Base-by-base conservation (phyloP, 2,329 filamentous ascomycete genomes). In the Monascus ruber region DNA sequence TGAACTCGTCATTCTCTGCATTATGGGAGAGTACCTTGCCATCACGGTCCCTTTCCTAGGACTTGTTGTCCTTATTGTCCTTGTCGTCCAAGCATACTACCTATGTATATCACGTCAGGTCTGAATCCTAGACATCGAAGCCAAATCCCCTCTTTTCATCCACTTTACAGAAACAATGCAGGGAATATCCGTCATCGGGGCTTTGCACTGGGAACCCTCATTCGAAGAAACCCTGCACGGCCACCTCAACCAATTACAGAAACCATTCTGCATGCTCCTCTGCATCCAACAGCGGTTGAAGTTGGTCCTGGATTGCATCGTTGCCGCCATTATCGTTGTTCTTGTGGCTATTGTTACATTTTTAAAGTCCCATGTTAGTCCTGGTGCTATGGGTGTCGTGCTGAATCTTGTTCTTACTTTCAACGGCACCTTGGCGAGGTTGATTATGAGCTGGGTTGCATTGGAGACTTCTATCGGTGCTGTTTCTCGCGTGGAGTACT, bases 381-480 rank as follows among this genome's bases (percentile, higher is more conserved):
- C 61, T 4, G 65, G 62, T 25, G 61, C 60, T 34, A 58, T 69
- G 6, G 69, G 67, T 39, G 54, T 71, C 10, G 65, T 65, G 1
- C 47, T 72, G 17, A 51, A 66, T 24, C 66, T 66, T 36, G 58
- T 70, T 25, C 58, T 71, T 11, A 46, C 59, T 4, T 66, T 72
- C 43, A 68, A 62, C 17, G 54, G 60, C 33, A 58, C 56, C 38
- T 52, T 72, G 36, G 64, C 63, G 32, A 47, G 64, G 8, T 52
- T 72, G 7, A 58, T 70, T 17, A 52, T 57, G 17, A 63, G 60
- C 27, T 76, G 71, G 71, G 74, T 72, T 0, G 58, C 62, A 26
- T 55, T 76, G 3, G 73, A 76, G 47, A 75, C 71, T 0, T 65
- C 66, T 11, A 63, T 76, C 33, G 73, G 72, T 11, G 71, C 71